phyloP scores from a whole-genome alignment of 2,329 filamentous ascomycete genomes.

The Aspergillus brunneoviolaceus region DNA sequence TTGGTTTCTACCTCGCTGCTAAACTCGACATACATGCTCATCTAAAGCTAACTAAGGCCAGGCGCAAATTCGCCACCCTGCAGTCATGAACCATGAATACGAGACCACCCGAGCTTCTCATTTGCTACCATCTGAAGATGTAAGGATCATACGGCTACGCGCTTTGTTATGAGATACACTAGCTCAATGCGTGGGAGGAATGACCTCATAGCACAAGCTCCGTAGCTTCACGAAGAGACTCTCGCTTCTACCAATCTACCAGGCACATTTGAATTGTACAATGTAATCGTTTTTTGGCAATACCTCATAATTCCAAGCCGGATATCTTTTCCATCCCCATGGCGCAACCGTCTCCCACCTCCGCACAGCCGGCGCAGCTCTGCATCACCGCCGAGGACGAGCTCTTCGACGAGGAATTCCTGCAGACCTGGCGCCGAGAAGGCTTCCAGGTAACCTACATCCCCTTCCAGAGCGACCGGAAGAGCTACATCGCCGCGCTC shows the following conservation, averaged over 20 bases:
- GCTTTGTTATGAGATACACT: no score
- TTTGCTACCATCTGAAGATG: not conserved
- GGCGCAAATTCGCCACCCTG: not conserved
- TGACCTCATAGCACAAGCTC: not conserved
- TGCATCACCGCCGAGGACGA: conserved; percentile 3
- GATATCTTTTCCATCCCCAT: not conserved
- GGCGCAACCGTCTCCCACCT: not conserved
- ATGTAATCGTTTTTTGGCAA: no score
- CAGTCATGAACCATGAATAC: not conserved
- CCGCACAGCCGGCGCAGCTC: not conserved
- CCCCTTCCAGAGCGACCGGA: not conserved
- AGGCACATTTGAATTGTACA: not conserved
- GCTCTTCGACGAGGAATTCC: not conserved
- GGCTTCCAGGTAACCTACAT: not conserved
- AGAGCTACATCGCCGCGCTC: not conserved
- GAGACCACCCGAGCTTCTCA: not conserved
- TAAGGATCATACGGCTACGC: not conserved
- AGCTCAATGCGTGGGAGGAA: not conserved
- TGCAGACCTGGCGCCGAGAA: not conserved
- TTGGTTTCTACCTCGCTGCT: not conserved
- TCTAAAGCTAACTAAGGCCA: not conserved
- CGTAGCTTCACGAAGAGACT: not conserved
- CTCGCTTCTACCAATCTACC: not conserved
- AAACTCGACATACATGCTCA: not conserved
- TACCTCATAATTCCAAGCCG: no score